Conservation (phyloP, 108 stramenopile species). For the Parmales sp. region DNA sequence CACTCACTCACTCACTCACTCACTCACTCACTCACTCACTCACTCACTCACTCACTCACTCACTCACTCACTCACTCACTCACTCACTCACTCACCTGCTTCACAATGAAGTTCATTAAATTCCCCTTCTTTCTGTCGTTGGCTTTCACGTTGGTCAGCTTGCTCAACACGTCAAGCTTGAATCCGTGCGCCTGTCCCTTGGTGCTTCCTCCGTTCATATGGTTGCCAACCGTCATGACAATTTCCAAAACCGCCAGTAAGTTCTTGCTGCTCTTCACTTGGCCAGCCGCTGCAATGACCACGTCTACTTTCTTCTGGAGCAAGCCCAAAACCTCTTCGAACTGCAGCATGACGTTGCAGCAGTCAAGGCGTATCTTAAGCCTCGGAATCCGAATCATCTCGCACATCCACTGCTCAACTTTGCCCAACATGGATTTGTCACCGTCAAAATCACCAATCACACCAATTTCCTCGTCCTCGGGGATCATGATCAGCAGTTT, state of each 20-base stretch:
- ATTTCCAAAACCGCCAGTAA: conserved; percentile 10
- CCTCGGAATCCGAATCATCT: conserved; percentile 14
- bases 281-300: background rate
- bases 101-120: background rate
- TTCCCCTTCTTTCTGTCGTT: conserved; percentile 11
- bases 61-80: background rate
- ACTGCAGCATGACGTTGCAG: background rate
- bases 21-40: background rate
- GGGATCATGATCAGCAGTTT: conserved; percentile 15
- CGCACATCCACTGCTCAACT: conserved; percentile 19
- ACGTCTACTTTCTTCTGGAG: background rate
- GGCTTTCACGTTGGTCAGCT: conserved; percentile 20
- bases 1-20: too few relatives aligned
- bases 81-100: conserved; percentile 8
- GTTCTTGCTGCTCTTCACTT: conserved; percentile 11
- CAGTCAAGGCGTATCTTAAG: conserved; percentile 16
- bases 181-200: conserved; percentile 26
- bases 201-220: conserved; percentile 19
- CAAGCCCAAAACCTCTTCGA: background rate
- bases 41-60: background rate
- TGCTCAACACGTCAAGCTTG: conserved; percentile 25
- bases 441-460: conserved; percentile 15
- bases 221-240: conserved; percentile 25
- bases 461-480: conserved; percentile 15
- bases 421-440: conserved; percentile 14